Evolutionary conservation across 257 asterid species (phyloP).

Genomic region (Salvia hispanica): DNA sequence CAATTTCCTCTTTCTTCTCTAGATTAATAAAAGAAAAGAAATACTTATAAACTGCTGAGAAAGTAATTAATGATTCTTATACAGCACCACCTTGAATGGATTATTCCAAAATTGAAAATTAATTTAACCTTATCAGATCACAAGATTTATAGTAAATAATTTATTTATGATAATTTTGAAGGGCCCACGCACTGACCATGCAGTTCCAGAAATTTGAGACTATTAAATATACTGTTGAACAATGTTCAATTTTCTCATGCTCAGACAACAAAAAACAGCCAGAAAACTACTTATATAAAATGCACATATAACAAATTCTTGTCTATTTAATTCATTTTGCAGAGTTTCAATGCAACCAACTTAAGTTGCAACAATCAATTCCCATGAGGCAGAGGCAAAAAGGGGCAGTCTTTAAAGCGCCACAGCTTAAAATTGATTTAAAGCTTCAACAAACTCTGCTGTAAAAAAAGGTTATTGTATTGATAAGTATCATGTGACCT

Average conservation of each 20-base stretch:
- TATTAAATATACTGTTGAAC: constrained; percentile 17
- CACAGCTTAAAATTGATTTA: constrained; percentile 23
- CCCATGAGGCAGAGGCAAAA: background rate
- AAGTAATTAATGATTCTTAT: no score
- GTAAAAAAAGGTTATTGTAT: constrained; percentile 22
- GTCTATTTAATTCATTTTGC: background rate
- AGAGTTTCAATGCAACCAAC: background rate
- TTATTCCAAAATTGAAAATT: no score
- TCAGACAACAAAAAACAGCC: background rate
- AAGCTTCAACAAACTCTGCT: constrained; percentile 26
- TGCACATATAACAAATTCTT: background rate
- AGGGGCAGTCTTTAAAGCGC: constrained; percentile 7
- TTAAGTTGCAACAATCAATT: background rate
- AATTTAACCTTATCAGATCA: no score
- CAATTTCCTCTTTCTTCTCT: no score
- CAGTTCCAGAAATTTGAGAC: background rate
- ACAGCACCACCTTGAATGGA: no score
- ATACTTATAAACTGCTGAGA: no score
- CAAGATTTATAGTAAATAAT: background rate
- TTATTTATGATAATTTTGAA: background rate
- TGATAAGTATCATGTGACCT: constrained; percentile 67
- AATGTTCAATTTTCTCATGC: background rate
- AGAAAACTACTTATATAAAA: background rate
- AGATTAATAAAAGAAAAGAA: no score
- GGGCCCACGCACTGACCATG: background rate